A percentile compares a stretch with the other conserved stretches of the same genome.
Conservation (phyloP, 257 asterid species). For the Leptodermis oblonga region DNA sequence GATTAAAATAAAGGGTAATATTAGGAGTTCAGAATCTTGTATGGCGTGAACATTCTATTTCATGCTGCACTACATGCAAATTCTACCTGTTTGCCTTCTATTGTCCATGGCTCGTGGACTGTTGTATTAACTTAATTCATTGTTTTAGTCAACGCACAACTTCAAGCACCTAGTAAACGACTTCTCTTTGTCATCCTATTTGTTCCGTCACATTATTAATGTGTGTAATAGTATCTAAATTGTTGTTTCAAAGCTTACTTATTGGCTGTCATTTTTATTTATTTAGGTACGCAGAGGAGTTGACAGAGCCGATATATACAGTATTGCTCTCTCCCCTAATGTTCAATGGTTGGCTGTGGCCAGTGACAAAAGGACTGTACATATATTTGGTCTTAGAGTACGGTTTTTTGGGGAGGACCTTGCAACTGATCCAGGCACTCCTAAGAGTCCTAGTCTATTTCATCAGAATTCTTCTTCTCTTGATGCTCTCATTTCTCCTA, state of each 20-base stretch:
- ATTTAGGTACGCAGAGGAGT: conserved; percentile 92
- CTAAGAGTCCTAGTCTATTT: conserved; percentile 39
- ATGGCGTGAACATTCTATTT: neutral
- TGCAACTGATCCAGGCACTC: conserved; percentile 40
- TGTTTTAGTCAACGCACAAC: neutral
- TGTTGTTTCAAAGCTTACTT: conserved; percentile 14
- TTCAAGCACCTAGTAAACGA: neutral
- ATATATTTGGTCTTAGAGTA: conserved; percentile 84
- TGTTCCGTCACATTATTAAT: neutral
- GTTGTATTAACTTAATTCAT: neutral
- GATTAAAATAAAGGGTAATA: neutral
- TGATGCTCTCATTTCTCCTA: conserved; percentile 68
- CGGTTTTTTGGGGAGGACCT: conserved; percentile 64
- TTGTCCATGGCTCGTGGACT: neutral
- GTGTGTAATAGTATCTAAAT: neutral
- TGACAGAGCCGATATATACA: conserved; percentile 77
- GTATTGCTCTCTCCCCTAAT: conserved; percentile 82
- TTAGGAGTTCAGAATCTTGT: neutral
- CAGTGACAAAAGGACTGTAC: conserved; percentile 93
- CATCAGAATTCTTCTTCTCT: conserved; percentile 57
- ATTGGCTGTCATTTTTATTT: conserved; percentile 22
- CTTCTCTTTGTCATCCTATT: neutral
- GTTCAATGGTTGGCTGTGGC: conserved; percentile 91
- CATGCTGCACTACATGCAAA: neutral
- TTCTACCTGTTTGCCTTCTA: neutral